Base-by-base conservation (phyloP, 805 yeast genomes). In the Candida methanosorbosa region DNA sequence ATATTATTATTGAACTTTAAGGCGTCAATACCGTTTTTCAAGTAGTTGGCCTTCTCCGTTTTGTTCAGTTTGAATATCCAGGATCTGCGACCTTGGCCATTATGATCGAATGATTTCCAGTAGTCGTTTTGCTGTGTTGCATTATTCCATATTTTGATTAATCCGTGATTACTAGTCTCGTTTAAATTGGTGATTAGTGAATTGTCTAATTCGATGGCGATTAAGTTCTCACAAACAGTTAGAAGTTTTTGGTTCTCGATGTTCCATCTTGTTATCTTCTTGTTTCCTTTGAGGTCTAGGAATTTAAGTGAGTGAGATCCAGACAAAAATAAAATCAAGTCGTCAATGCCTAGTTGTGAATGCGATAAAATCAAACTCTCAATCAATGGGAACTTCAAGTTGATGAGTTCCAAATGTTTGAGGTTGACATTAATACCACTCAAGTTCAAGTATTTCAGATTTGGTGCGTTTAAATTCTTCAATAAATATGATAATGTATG, bases 41-140 rank as follows among this genome's bases (percentile, higher is more conserved):
- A 27, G 22, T 49, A 49, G 30, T 46, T 41, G 21, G 34, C 31
- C 24, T 47, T 34, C 33, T 52, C 53, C 22, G 37, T 44, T 11
- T 45, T 44, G 11, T 42, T 40, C 14, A 63, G 57, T 48, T 69
- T 73, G 54, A 76, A 80, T 14, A 86, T 54, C 95, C 95, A 86
- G 11, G 84, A 78, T 40, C 96, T 66, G 40, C 95, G 66, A 4
- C 94, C 94, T 44, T 75, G 78, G 7, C 57, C 56, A 34, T 46
- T 52, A 37, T 72, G 68, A 44, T 72, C 77, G 48, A 61, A 70
- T 37, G 64, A 62, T 45, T 65, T 70, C 79, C 79, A 73, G 35
- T 42, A 49, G 35, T 51, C 55, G 9, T 30, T 49, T 47, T 25
- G 52, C 41, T 41, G 35, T 4, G 42, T 32, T 9, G 26, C 22